phyloP scores from a whole-genome alignment of 2,329 filamentous ascomycete species.

The Neonectria neomacrospora region DNA sequence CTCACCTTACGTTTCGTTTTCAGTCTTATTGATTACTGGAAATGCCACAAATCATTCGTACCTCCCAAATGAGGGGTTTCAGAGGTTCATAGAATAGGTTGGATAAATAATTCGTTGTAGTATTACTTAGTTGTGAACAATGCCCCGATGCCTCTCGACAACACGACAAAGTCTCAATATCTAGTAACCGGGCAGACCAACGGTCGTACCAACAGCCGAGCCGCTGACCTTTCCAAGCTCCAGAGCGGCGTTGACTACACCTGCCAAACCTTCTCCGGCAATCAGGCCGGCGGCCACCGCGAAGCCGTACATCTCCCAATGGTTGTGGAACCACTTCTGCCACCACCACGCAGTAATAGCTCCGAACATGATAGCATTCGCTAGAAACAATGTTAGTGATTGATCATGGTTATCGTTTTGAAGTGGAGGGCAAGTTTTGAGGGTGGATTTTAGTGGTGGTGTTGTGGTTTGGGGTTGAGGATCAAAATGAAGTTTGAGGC shows the following conservation, averaged over 20 bases:
- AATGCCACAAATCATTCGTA: no score
- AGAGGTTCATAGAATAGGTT: no score
- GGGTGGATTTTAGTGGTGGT: no score
- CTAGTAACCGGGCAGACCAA: background rate
- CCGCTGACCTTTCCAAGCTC: constrained; percentile 48
- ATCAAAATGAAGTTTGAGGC: no score
- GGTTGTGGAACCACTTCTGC: constrained; percentile 61
- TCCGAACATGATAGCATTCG: constrained; percentile 69
- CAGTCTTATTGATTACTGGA: no score
- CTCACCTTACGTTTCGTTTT: no score
- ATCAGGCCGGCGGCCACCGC: constrained; percentile 70
- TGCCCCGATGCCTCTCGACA: background rate
- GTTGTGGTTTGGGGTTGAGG: no score
- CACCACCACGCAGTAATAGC: constrained; percentile 64
- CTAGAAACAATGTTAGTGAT: no score
- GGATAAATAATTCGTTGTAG: background rate
- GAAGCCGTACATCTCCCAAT: constrained; percentile 67
- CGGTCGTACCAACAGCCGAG: background rate
- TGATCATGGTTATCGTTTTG: no score
- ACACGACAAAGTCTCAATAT: background rate
- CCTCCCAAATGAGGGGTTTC: no score
- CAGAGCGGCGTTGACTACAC: constrained; percentile 66
- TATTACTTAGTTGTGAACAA: no score
- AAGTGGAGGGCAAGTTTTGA: no score
- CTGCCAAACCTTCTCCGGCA: constrained; percentile 71